Percentiles rank a stretch among this genome's conserved stretches.
phyloP scores from a whole-genome alignment of 441 rosid genomes.

The Lepidium campestre region DNA sequence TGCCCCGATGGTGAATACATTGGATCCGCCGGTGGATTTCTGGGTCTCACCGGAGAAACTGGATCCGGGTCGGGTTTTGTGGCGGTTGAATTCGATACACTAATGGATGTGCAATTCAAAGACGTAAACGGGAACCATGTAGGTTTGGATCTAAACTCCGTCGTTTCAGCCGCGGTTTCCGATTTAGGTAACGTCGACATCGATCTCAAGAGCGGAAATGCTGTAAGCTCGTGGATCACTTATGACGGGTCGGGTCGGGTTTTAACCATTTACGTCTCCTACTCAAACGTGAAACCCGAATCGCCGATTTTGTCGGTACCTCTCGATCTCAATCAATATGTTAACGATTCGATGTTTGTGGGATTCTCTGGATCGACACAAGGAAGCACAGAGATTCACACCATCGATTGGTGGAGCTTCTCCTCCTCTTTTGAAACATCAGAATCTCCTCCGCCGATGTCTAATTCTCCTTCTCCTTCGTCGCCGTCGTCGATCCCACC shows the following conservation, averaged over 20 bases:
- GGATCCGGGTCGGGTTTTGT: slow-evolving; percentile 53
- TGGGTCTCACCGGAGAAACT: slow-evolving; percentile 49
- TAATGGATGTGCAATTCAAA: slow-evolving; percentile 74
- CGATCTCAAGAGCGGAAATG: slow-evolving; percentile 86
- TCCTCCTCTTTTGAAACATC: slow-evolving; percentile 54
- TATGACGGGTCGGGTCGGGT: slow-evolving; percentile 47
- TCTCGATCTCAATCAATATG: slow-evolving; percentile 71
- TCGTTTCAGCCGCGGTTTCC: slow-evolving; percentile 62
- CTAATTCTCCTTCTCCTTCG: slow-evolving; percentile 56
- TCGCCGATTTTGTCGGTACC: slow-evolving; percentile 47
- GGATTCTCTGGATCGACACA: slow-evolving; percentile 97
- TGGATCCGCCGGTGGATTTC: slow-evolving; percentile 70
- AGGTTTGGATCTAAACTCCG: slow-evolving; percentile 75
- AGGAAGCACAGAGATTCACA: slow-evolving; percentile 92
- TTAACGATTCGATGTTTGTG: slow-evolving; percentile 83
- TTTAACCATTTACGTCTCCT: slow-evolving; percentile 56
- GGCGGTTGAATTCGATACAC: slow-evolving; percentile 88
- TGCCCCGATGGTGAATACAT: slow-evolving; percentile 55
- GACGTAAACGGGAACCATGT: slow-evolving; percentile 94
- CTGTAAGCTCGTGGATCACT: slow-evolving; percentile 76
- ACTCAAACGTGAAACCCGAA: slow-evolving; percentile 80
- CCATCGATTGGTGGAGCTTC: slow-evolving; percentile 93
- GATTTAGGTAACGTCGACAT: slow-evolving; percentile 62
- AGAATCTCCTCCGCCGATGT: slow-evolving; percentile 46
- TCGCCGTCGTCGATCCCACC: slow-evolving; percentile 35